Evolutionary conservation across 1,284 basidiomycete species (phyloP).

Genomic region (Ganoderma leucocontextum): DNA sequence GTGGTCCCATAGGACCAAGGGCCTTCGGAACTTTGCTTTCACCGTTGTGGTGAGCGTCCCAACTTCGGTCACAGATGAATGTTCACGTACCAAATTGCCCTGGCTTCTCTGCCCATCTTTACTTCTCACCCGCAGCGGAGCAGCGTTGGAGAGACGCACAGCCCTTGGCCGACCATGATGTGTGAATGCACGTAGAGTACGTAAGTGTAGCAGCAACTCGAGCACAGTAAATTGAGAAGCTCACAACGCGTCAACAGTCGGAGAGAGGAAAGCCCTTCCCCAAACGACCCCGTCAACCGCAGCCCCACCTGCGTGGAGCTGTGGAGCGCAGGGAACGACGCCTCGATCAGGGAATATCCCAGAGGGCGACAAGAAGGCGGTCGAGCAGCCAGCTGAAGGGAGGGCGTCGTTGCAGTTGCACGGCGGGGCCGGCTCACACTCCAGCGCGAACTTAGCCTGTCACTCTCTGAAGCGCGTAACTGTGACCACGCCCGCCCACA

Average conservation of each 20-base stretch:
- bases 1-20: neutral
- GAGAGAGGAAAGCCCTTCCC: neutral
- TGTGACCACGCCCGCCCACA: constrained; percentile 1
- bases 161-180: neutral
- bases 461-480: constrained; percentile 16
- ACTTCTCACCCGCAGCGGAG: neutral
- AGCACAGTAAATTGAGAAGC: neutral
- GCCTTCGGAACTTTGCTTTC: neutral
- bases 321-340: neutral
- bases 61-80: neutral
- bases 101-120: neutral
- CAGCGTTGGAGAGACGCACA: neutral
- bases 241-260: neutral
- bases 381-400: neutral
- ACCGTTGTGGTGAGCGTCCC: neutral
- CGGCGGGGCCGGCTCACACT: too few relatives aligned
- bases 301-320: neutral
- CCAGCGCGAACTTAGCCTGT: constrained; percentile 15
- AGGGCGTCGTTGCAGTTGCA: neutral
- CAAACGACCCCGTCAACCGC: constrained; percentile 1
- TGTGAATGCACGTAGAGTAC: neutral
- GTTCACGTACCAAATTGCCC: constrained; percentile 1
- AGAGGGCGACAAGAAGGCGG: neutral
- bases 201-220: neutral
- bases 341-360: neutral